Percentiles rank a stretch among this genome's conserved stretches.
phyloP scores from a whole-genome alignment of 179 eudicot genomes.

The Beta macrorhiza region DNA sequence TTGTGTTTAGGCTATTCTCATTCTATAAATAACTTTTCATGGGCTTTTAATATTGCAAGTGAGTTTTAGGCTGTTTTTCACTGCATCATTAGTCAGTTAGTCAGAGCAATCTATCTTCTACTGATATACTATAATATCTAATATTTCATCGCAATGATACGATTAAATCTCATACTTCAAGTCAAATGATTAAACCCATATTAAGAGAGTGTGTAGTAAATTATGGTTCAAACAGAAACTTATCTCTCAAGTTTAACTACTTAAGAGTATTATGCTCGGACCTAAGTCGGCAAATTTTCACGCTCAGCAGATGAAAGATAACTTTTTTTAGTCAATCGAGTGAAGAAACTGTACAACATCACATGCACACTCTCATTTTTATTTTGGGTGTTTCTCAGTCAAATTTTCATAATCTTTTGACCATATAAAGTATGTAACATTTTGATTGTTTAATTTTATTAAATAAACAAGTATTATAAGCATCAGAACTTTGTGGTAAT shows the following conservation, averaged over 20 bases:
- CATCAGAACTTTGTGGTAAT: conserved; percentile 5
- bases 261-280: too few relatives aligned
- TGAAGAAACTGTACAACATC: conserved; percentile 12
- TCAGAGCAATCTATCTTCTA: too few relatives aligned
- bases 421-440: conserved; percentile 10
- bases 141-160: neutral
- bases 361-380: conserved; percentile 11
- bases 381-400: conserved; percentile 1
- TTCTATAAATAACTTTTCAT: too few relatives aligned
- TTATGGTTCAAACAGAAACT: conserved; percentile 2
- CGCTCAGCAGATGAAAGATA: conserved; percentile 18
- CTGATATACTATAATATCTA: neutral
- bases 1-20: too few relatives aligned
- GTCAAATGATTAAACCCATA: conserved; percentile 17
- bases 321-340: conserved; percentile 22
- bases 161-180: neutral
- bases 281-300: conserved; percentile 5
- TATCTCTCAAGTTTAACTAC: neutral
- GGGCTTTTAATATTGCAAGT: too few relatives aligned
- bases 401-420: conserved; percentile 21
- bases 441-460: too few relatives aligned
- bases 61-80: too few relatives aligned
- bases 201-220: neutral
- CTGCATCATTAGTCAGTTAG: too few relatives aligned
- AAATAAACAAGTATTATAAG: too few relatives aligned